Evolutionary conservation across 108 stramenopile species (phyloP).

Genomic region (Skeletonema marinoi): DNA sequence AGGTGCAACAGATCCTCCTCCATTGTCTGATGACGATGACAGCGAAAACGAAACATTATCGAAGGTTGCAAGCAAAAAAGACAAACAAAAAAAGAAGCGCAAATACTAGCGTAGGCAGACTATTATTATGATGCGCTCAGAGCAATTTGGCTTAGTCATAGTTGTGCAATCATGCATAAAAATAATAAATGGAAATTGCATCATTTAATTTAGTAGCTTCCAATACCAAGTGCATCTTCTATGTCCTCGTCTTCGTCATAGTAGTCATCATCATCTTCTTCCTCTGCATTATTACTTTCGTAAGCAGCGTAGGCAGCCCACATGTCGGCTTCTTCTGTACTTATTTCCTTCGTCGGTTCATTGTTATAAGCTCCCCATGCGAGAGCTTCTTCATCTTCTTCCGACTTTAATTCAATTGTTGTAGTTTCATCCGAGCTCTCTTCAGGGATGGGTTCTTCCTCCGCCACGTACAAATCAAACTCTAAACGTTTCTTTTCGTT

Average conservation of each 20-base stretch:
- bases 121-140: background rate
- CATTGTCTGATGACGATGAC: slow-evolving; percentile 8
- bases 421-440: background rate
- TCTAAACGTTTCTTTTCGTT: slow-evolving; percentile 59
- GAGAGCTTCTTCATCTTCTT: slow-evolving; percentile 33
- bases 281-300: slow-evolving; percentile 27
- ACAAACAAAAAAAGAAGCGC: background rate
- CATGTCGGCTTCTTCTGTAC: slow-evolving; percentile 45
- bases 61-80: background rate
- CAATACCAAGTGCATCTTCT: slow-evolving; percentile 78
- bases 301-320: slow-evolving; percentile 54
- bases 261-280: slow-evolving; percentile 54
- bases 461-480: slow-evolving; percentile 59
- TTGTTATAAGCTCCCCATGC: slow-evolving; percentile 26
- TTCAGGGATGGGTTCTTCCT: background rate
- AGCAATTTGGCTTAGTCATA: background rate
- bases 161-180: background rate
- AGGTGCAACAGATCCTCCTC: slow-evolving; percentile 42
- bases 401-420: background rate
- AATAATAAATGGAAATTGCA: background rate
- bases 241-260: slow-evolving; percentile 83
- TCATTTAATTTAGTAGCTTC: slow-evolving; percentile 50
- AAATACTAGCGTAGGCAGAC: background rate
- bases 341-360: slow-evolving; percentile 11
- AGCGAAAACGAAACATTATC: slow-evolving; percentile 5